A percentile compares a stretch with the other conserved stretches of the same genome.
phyloP scores from a whole-genome alignment of 2,329 filamentous ascomycete species.

The Neopestalotiopsis sp. region DNA sequence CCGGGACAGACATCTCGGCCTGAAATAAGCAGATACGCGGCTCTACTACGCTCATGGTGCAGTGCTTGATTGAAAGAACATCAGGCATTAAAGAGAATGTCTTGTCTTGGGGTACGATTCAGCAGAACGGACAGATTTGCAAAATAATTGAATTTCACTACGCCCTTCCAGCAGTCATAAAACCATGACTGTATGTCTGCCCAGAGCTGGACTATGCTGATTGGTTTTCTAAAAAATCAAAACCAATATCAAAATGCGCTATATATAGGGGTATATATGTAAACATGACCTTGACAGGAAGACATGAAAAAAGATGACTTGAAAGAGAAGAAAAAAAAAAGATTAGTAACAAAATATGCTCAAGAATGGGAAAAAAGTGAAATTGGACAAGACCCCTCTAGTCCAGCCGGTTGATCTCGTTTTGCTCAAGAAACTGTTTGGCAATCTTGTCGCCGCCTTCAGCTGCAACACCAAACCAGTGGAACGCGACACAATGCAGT shows the following conservation, averaged over 20 bases:
- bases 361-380: neutral
- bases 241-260: neutral
- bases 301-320: neutral
- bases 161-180: neutral
- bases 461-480: slow-evolving; percentile 95
- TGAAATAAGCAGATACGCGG: too few species aligned
- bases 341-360: neutral
- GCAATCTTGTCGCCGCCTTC: slow-evolving; percentile 87
- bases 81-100: too few species aligned
- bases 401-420: slow-evolving; percentile 43
- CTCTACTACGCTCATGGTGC: too few species aligned
- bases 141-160: neutral
- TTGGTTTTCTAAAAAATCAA: neutral
- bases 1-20: too few species aligned
- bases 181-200: neutral
- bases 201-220: neutral
- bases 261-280: slow-evolving; percentile 15
- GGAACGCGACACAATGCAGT: slow-evolving; percentile 91
- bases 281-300: neutral
- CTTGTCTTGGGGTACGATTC: too few species aligned
- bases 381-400: slow-evolving; percentile 19
- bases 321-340: neutral
- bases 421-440: slow-evolving; percentile 79
- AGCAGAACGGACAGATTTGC: neutral
- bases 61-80: too few species aligned